Conservation (phyloP, 1,139 yeast genomes). For the Meyerozyma carpophila region DNA sequence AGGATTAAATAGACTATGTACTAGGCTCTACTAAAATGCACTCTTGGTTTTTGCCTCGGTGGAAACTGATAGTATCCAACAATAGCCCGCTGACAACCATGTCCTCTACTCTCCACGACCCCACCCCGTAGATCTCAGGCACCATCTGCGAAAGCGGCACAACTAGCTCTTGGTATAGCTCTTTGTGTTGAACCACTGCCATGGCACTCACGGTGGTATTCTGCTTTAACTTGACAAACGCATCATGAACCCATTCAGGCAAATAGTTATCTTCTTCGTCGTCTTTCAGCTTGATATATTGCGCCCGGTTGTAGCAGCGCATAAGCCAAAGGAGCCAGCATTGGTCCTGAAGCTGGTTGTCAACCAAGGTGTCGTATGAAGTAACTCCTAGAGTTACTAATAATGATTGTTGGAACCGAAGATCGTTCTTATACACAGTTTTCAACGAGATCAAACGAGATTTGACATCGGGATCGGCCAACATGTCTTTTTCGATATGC, state of each 20-base stretch:
- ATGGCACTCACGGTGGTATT: slow-evolving; percentile 36
- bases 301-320: slow-evolving; percentile 46
- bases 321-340: slow-evolving; percentile 60
- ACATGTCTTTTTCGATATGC: slow-evolving; percentile 44
- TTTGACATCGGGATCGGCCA: slow-evolving; percentile 37
- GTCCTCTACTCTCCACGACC: slow-evolving; percentile 59
- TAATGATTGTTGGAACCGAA: slow-evolving; percentile 49
- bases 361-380: slow-evolving; percentile 46
- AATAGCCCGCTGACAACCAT: slow-evolving; percentile 57
- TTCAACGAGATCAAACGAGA: slow-evolving; percentile 46
- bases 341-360: slow-evolving; percentile 49
- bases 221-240: slow-evolving; percentile 36
- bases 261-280: slow-evolving; percentile 27
- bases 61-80: slow-evolving; percentile 54
- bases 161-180: slow-evolving; percentile 50
- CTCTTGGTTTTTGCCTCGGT: slow-evolving; percentile 56
- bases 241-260: slow-evolving; percentile 48
- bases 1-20: slow-evolving; percentile 47
- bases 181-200: slow-evolving; percentile 52
- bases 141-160: slow-evolving; percentile 47
- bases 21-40: slow-evolving; percentile 43
- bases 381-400: slow-evolving; percentile 53
- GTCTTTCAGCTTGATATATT: slow-evolving; percentile 19
- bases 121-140: slow-evolving; percentile 57
- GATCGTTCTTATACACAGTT: slow-evolving; percentile 51